Base-by-base conservation (phyloP, 108 stramenopile species). In the Conticribra weissflogii region DNA sequence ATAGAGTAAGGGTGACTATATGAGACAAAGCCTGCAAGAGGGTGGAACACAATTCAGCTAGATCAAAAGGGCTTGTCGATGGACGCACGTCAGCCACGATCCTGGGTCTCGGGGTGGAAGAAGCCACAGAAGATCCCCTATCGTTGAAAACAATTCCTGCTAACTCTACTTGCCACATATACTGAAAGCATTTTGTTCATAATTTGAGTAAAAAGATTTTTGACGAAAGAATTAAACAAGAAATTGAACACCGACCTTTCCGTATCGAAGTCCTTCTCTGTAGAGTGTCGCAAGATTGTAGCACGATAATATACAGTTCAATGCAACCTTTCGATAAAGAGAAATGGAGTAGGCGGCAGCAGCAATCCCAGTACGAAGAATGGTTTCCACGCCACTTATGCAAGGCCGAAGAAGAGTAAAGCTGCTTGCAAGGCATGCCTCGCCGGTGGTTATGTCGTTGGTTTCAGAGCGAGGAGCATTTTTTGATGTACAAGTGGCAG, bases 321-420 rank as follows among this genome's bases (percentile, higher is more conserved):
- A 58, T 14, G 85, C 84, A 49, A 89, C 79, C 48, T 70, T 69
- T 5, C 59, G 58, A 36, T 59, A 74, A 27, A 58, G 15, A 18
- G 66, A 47, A 8, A 74, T 60, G 47, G 41, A 47, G 71, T 68
- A 70, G 19, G 84, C 77, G 9, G 88, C 83, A 34, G 85, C 82
- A 23, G 88, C 83, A 28, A 89, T 62, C 3, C 88, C 85, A 24
- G 66, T 67, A 49, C 88, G 56, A 25, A 89, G 46, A 30, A 89
- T 70, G 22, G 73, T 68, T 54, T 89, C 88, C 16, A 84, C 74
- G 1, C 88, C 88, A 49, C 82, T 82, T 29, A 89, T 76, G n/a
- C 73, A 72, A n/a, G 85, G 85, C 23, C 84, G 76, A 0, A 89
- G 67, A 50, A 86, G 82, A 19, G 88, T 86, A 48, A 85, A 89